phyloP scores from a whole-genome alignment of 2,329 filamentous ascomycete species.

The Fusarium sacchari region DNA sequence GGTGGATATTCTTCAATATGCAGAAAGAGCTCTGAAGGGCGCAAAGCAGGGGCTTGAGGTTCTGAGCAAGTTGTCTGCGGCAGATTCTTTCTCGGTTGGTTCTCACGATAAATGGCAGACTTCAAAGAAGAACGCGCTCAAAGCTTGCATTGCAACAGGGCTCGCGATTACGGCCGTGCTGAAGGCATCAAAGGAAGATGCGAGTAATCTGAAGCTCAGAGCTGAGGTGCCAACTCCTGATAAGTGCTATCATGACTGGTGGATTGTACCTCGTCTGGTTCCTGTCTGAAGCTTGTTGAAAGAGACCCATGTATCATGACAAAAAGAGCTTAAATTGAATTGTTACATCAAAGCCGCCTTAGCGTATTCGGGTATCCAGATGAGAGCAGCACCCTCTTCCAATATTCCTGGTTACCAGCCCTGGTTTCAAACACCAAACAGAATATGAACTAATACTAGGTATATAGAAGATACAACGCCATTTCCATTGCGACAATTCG shows the following conservation, averaged over 20 bases:
- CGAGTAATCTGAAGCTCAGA: conserved; percentile 52
- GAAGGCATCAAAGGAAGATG: conserved; percentile 60
- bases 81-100: conserved; percentile 65
- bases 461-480: conserved; percentile 26
- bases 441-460: conserved; percentile 2
- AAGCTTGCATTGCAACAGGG: conserved; percentile 76
- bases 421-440: conserved; percentile 6
- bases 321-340: conserved; percentile 25
- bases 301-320: background rate
- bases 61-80: conserved; percentile 60
- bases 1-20: conserved; percentile 55
- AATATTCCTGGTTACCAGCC: conserved; percentile 6
- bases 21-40: conserved; percentile 57
- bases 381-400: conserved; percentile 24
- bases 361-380: conserved; percentile 44
- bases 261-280: conserved; percentile 67
- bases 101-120: conserved; percentile 71
- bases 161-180: conserved; percentile 70
- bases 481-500: conserved; percentile 16
- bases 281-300: conserved; percentile 11
- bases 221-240: conserved; percentile 63
- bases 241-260: conserved; percentile 71
- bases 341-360: conserved; percentile 31
- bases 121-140: conserved; percentile 68
- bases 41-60: conserved; percentile 67